Base-by-base conservation (phyloP, 176 grass and related monocot genomes). In the Avena insularis region DNA sequence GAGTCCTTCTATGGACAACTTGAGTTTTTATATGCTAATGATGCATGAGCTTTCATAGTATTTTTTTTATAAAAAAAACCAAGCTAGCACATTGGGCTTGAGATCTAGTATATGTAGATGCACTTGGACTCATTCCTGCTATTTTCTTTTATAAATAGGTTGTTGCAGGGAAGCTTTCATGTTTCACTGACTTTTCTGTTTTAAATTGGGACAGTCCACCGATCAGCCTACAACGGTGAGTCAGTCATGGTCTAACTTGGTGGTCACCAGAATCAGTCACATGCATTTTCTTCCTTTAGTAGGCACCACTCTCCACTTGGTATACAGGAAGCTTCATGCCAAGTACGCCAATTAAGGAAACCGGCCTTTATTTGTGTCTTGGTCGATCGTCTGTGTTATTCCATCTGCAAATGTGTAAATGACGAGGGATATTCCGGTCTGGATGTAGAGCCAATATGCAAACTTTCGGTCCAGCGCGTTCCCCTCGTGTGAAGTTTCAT, bases 311-410 rank as follows among this genome's bases (percentile, higher is more conserved):
- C 12, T 14, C 77, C 35, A 61, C 56, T 4, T 12, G 12, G 4
- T 43, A 43, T 43, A 38, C 14, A 40, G n/a, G 75, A 86, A 58
- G 36, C 76, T 79, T 71, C 75, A 10, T 35, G 63, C 19, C 27
- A 4, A 29, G 11, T 33, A 3, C 5, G 50, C 57, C 7, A 43
- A 43, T 43, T 31, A 79, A 46, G 38, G 62, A 29, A 55, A 50
- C 25, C 4, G 9, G 33, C 4, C 9, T 66, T 57, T 19, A 5
- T 0, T 68, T 83, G 47, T 59, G 16, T 36, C 19, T 15, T 68
- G 4, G 60, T 48, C 60, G 4, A 49, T 48, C 60, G 23, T 20
- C 19, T 48, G 35, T 17, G 36, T 5, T 21, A 72, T 33, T n/a
- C 3, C 80, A 13, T 53, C 31, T 45, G 1, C n/a, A 12, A 76